Percentiles rank a stretch among this genome's conserved stretches.
These are phyloP conservation scores for Dimargaris cristalligena DNA, from an alignment of 192 early-diverging fungal species.

Conservation along the genomic window DNA sequence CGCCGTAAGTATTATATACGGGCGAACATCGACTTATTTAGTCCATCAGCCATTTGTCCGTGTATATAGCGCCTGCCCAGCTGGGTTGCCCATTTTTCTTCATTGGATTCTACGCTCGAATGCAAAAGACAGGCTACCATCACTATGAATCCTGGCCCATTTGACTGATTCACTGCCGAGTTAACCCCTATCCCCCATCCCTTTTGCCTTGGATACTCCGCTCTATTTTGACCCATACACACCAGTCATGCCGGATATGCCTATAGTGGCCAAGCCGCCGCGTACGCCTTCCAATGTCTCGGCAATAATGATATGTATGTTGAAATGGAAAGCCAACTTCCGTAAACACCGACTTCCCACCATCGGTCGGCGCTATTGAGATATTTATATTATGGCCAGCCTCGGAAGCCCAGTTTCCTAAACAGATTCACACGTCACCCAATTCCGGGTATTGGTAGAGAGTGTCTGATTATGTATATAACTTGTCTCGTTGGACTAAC, in stretches of 20 bases:
- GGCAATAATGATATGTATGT: slow-evolving; percentile 36
- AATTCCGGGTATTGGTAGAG: not conserved
- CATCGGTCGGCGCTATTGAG: no score
- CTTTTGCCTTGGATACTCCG: no score
- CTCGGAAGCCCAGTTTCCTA: not conserved
- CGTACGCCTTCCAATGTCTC: slow-evolving; percentile 69
- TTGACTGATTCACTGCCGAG: not conserved
- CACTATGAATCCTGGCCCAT: not conserved
- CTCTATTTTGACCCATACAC: no score
- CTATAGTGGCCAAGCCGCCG: slow-evolving; percentile 81
- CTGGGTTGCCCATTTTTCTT: not conserved
- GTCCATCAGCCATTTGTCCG: no score
- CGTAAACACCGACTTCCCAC: no score
- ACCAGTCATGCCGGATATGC: slow-evolving; percentile 78
- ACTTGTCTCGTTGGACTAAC: not conserved
- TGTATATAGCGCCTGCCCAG: no score
- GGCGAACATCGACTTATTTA: no score
- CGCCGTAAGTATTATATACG: slow-evolving; percentile 54
- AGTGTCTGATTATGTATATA: not conserved
- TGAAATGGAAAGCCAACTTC: not conserved
- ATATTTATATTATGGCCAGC: not conserved
- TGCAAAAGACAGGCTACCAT: not conserved
- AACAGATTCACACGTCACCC: not conserved
- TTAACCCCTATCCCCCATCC: no score
- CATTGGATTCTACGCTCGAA: not conserved